Conservation (phyloP, 441 rosid genomes). For the Capsella rubella region DNA sequence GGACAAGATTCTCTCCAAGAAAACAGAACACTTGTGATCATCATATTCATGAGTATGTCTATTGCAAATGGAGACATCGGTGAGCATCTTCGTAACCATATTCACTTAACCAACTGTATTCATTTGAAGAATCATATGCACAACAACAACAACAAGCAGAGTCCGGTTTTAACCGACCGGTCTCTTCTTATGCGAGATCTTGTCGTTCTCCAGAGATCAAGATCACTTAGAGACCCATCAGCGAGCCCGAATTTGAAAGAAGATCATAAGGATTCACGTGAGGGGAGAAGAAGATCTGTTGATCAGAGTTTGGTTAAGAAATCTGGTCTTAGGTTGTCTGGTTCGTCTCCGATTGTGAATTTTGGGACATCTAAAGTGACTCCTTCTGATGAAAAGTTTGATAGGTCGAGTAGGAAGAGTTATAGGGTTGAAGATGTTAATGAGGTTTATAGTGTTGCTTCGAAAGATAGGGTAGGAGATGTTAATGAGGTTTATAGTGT, state of each 20-base stretch:
- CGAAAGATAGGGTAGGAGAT: constrained; percentile 54
- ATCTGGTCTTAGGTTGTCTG: constrained; percentile 67
- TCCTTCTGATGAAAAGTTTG: constrained; percentile 56
- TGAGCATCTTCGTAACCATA: constrained; percentile 96
- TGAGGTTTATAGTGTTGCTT: constrained; percentile 52
- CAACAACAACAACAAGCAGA: constrained; percentile 66
- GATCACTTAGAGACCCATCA: constrained; percentile 93
- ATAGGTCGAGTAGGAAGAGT: constrained; percentile 65
- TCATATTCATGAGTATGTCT: constrained; percentile 44
- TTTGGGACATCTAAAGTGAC: constrained; percentile 68
- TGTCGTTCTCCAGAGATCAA: constrained; percentile 88
- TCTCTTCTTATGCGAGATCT: constrained; percentile 83
- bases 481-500: constrained; percentile 53
- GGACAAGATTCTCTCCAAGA: constrained; percentile 42
- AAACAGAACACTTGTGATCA: constrained; percentile 41
- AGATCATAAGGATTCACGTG: constrained; percentile 37
- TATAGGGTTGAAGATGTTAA: constrained; percentile 53
- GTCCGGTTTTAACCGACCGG: constrained; percentile 81
- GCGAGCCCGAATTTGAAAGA: constrained; percentile 80
- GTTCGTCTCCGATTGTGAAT: constrained; percentile 63
- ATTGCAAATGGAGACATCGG: constrained; percentile 85
- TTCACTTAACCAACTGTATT: constrained; percentile 94
- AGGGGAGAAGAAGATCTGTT: constrained; percentile 65
- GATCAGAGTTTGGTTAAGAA: constrained; percentile 52
- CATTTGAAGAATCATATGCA: constrained; percentile 99